Conservation (phyloP, 2,329 filamentous ascomycete genomes). For the Diaporthe eres region DNA sequence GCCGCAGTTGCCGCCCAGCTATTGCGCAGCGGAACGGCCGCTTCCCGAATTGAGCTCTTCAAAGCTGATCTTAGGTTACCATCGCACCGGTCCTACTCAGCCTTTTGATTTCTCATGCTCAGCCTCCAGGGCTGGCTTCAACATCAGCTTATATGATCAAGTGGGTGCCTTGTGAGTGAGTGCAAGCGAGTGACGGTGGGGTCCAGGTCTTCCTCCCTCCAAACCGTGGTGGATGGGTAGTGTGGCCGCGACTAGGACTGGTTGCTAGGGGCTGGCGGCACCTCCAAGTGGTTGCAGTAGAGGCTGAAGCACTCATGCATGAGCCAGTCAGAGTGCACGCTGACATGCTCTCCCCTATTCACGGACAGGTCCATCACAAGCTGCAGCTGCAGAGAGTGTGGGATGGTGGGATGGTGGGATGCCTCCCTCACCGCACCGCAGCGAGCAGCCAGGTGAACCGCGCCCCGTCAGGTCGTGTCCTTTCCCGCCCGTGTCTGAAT, state of each 20-base stretch:
- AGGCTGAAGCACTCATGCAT: constrained; percentile 25
- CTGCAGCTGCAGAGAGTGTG: constrained; percentile 8
- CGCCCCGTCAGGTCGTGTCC: not conserved
- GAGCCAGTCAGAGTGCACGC: constrained; percentile 36
- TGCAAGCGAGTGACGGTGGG: constrained; percentile 22
- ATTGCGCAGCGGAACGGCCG: constrained; percentile 18
- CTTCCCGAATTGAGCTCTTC: constrained; percentile 14
- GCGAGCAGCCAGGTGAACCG: constrained; percentile 28
- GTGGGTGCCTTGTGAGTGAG: constrained; percentile 9
- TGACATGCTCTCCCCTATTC: constrained; percentile 27
- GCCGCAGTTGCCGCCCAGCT: constrained; percentile 32
- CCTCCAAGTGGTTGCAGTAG: constrained; percentile 38
- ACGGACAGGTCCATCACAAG: constrained; percentile 27
- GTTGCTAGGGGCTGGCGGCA: not conserved
- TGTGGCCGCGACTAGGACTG: not conserved
- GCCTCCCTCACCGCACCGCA: constrained; percentile 36
- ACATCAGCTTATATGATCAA: constrained; percentile 23
- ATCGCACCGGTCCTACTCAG: constrained; percentile 15
- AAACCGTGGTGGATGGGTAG: not conserved
- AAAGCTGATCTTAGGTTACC: constrained; percentile 7
- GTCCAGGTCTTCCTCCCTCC: not conserved
- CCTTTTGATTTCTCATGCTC: constrained; percentile 12
- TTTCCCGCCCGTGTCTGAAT: constrained; percentile 9
- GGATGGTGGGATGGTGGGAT: constrained; percentile 33
- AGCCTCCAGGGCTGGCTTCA: constrained; percentile 1